Conservation (phyloP, 2,329 filamentous ascomycete species). For the Pseudogymnoascus pannorum region DNA sequence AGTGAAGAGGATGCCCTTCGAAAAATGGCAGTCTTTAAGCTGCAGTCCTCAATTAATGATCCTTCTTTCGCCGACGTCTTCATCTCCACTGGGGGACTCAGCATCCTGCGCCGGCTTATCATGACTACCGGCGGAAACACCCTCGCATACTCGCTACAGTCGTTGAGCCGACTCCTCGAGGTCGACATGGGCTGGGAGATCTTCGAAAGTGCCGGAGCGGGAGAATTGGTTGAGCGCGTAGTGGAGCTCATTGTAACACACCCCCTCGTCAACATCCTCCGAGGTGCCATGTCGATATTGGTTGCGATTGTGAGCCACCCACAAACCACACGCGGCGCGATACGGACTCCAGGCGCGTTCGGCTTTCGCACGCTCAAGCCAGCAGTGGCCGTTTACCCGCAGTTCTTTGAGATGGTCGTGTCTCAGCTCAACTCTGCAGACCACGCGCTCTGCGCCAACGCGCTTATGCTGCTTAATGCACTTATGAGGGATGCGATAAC, state of each 20-base stretch:
- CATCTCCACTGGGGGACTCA: slow-evolving; percentile 79
- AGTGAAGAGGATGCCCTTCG: slow-evolving; percentile 81
- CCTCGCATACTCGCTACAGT: slow-evolving; percentile 88
- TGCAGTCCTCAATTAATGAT: slow-evolving; percentile 91
- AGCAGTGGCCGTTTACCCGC: slow-evolving; percentile 80
- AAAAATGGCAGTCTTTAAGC: slow-evolving; percentile 98
- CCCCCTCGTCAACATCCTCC: slow-evolving; percentile 92
- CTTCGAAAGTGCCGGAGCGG: slow-evolving; percentile 55
- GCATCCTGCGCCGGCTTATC: slow-evolving; percentile 73
- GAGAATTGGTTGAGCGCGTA: slow-evolving; percentile 66
- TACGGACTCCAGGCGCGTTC: slow-evolving; percentile 54
- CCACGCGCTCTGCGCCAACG: slow-evolving; percentile 91
- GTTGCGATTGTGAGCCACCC: slow-evolving; percentile 89
- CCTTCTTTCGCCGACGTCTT: slow-evolving; percentile 95
- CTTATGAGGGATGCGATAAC: slow-evolving; percentile 87
- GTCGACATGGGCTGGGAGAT: slow-evolving; percentile 98
- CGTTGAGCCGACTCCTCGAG: slow-evolving; percentile 78
- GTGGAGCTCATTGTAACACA: slow-evolving; percentile 92
- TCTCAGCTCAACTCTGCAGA: slow-evolving; percentile 87
- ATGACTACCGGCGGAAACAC: slow-evolving; percentile 87
- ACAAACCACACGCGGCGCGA: slow-evolving; percentile 43
- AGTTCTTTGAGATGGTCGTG: slow-evolving; percentile 92
- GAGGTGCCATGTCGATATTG: slow-evolving; percentile 93
- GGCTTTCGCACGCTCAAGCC: slow-evolving; percentile 91
- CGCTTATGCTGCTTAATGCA: slow-evolving; percentile 90